Evolutionary conservation across 257 asterid genomes (phyloP).

Genomic region (Prunella vulgaris): DNA sequence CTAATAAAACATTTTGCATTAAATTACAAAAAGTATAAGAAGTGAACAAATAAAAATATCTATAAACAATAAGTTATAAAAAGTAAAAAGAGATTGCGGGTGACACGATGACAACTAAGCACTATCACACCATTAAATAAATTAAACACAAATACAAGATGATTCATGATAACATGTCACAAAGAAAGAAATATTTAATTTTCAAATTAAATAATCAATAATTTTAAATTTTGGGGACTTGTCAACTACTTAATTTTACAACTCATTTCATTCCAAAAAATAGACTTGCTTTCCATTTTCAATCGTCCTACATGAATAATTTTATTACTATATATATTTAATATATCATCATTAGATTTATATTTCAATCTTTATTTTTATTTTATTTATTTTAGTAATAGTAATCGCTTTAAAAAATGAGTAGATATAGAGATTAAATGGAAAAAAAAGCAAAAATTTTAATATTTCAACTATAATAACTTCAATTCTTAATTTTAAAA

Average conservation of each 20-base stretch:
- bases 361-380: too few relatives aligned
- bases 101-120: background rate
- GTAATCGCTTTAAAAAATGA: too few relatives aligned
- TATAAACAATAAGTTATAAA: background rate
- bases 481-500: too few relatives aligned
- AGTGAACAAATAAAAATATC: background rate
- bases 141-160: background rate
- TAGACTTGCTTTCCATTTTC: too few relatives aligned
- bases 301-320: too few relatives aligned
- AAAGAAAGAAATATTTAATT: background rate
- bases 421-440: too few relatives aligned
- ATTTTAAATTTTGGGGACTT: background rate
- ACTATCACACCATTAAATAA: background rate
- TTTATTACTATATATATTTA: too few relatives aligned
- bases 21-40: background rate
- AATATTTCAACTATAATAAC: too few relatives aligned
- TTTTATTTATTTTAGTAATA: too few relatives aligned
- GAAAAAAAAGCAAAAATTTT: too few relatives aligned
- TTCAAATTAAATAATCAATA: background rate
- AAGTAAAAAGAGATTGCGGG: background rate
- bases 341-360: too few relatives aligned
- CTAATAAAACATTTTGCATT: background rate
- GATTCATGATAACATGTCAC: background rate
- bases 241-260: background rate
- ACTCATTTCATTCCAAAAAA: too few relatives aligned